These are phyloP conservation scores for Candida chilensis DNA, from an alignment of 805 yeast genomes.

Conservation along the genomic window DNA sequence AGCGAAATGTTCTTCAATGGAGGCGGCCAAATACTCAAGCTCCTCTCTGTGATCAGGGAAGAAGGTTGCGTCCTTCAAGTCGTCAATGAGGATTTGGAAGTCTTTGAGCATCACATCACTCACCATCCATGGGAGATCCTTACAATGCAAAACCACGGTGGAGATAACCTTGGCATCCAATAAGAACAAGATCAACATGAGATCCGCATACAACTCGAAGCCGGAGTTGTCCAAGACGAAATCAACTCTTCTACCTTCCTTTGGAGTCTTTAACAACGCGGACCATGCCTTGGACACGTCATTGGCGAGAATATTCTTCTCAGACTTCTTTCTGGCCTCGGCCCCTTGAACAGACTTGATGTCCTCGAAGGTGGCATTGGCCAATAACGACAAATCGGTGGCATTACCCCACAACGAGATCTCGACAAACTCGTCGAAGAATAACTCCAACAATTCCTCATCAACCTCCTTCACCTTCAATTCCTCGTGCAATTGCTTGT, in stretches of 20 bases:
- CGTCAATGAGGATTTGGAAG: slow-evolving; percentile 46
- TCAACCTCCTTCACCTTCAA: slow-evolving; percentile 15
- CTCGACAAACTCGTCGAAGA: slow-evolving; percentile 79
- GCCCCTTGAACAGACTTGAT: slow-evolving; percentile 88
- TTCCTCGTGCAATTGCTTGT: slow-evolving; percentile 26
- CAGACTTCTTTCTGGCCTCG: slow-evolving; percentile 74
- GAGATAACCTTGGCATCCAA: slow-evolving; percentile 61
- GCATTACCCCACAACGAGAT: slow-evolving; percentile 98
- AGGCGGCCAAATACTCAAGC: slow-evolving; percentile 36
- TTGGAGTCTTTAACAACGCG: slow-evolving; percentile 18
- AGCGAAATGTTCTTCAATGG: slow-evolving; percentile 30
- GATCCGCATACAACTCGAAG: slow-evolving; percentile 65
- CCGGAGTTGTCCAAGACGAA: slow-evolving; percentile 91
- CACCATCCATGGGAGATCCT: slow-evolving; percentile 94
- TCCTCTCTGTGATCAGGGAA: slow-evolving; percentile 43
- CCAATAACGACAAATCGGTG: slow-evolving; percentile 83
- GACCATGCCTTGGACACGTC: slow-evolving; percentile 68
- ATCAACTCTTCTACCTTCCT: slow-evolving; percentile 48
- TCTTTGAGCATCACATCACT: slow-evolving; percentile 91
- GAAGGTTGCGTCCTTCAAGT: slow-evolving; percentile 40
- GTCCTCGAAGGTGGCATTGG: slow-evolving; percentile 84
- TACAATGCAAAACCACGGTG: slow-evolving; percentile 74
- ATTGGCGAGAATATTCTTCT: slow-evolving; percentile 67
- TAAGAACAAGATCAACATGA: slow-evolving; percentile 19
- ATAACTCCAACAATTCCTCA: slow-evolving; percentile 33